Base-by-base conservation (phyloP, 2,329 filamentous ascomycete species). In the Pseudogymnoascus sp. region DNA sequence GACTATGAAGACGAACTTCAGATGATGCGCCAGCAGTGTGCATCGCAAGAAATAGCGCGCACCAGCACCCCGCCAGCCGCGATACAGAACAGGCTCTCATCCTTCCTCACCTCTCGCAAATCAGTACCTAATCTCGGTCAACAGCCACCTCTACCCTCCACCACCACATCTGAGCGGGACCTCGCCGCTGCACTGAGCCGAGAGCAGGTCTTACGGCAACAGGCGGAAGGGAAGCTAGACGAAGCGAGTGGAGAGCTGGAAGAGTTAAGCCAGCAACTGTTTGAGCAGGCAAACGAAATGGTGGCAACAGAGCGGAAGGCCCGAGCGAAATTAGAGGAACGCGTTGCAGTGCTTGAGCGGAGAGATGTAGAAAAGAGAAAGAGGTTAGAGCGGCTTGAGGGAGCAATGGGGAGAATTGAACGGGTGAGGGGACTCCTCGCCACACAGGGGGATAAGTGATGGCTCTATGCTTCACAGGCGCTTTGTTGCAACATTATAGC, bases 211-310 rank as follows among this genome's bases (percentile, higher is more conserved):
- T 80, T 89, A 64, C 84, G 90, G 11, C 79, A 82, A 40, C 84
- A 85, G 61, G 90, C 90, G 1, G 90, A 95, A 76, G 82, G 82
- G 60, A 82, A 84, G 66, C 78, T 91, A 18, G 81, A 81, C 67
- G 83, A 85, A 60, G 88, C 89, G 60, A 87, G 84, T 70, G 81
- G 78, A 11, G 90, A 95, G 77, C 82, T 93, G 18, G 90, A 93
- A 75, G 90, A 95, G 76, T 78, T 95, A 67, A 90, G 84, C 70
- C 88, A 84, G 18, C 83, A 82, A 60, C 77, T 95, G 62, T 95
- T 95, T 73, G 86, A 90, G 76, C 87, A 93, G 77, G 90, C 90
- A 61, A 95, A 95, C 73, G 86, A 92, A 76, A 95, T 95, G 90
- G 90, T 95, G 18, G 89, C 90, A 1, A 80, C 82, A 16, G 90